Base-by-base conservation (phyloP, 192 early-diverging fungal genomes). In the Chytriomyces sp. region DNA sequence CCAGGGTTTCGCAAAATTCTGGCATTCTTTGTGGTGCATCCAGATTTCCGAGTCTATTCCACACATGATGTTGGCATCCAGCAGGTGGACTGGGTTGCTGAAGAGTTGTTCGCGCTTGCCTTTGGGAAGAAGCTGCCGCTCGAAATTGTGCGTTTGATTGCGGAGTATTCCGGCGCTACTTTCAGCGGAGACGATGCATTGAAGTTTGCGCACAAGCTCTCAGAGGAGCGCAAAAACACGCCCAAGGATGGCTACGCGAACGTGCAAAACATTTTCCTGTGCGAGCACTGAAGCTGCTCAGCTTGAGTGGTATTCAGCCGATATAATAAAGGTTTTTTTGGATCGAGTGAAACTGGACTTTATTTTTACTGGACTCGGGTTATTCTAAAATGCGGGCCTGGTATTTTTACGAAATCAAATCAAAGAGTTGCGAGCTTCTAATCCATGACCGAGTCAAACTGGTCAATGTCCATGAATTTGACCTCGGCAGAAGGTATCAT, bases 11-110 rank as follows among this genome's bases (percentile, higher is more conserved):
- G 91, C 77, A 90, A 91, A 77, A 91, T 93, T 50, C 68, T 94
- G 5, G 82, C 80, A 7, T 92, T 93, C 63, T 92, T 93, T 83
- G 82, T 93, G 49, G 85, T 94, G 1, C 82, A 94, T 60, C 93
- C 93, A 26, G 57, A 61, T 71, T 24, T 23, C 57, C 47, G 50
- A 24, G 26, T 53, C 10, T 44, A 11, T 7, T 73, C 71, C 6
- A 73, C 59, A 28, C 9, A 9, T 9, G 71, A 73, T 45, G 71
- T 73, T 13, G 60, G 43, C 60, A 73, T 62, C 59, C 71, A 73
- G 71, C 71, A 73, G 28, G 43, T 10, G 60, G 71, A 73, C 49
- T 73, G 53, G 59, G 20, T 61, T 62, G 71, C 60, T n/a, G 43
- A 62, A 2, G 60, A 73, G n/a, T 63, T 73, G 71, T 73, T 20